A percentile compares a stretch with the other conserved stretches of the same genome.
Conservation (phyloP, 2,329 filamentous ascomycete species). For the Furcasterigmium furcatum region DNA sequence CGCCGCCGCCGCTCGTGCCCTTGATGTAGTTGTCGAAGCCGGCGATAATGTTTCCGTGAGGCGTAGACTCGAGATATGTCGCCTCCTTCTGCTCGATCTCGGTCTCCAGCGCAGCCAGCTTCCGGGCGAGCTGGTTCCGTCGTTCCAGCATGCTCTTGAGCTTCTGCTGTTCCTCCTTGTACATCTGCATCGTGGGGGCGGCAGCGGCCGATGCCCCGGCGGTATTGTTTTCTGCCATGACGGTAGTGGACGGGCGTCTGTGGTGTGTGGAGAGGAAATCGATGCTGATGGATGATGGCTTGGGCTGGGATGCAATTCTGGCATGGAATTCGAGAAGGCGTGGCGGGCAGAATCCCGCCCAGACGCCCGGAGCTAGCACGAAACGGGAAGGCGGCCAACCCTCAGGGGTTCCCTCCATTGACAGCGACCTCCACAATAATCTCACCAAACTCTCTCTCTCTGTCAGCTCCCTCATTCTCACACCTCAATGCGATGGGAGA, state of each 20-base stretch:
- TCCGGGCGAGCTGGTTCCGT: conserved; percentile 25
- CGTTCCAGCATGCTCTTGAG: conserved; percentile 46
- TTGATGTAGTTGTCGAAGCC: conserved; percentile 99
- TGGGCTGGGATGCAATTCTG: no score
- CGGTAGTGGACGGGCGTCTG: no score
- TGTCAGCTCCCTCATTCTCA: no score
- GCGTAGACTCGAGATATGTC: conserved; percentile 86
- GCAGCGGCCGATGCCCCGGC: conserved; percentile 9
- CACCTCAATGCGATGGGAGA: no score
- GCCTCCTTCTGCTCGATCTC: conserved; percentile 80
- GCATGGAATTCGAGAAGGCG: no score
- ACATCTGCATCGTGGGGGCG: conserved; percentile 38
- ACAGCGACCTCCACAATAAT: no score
- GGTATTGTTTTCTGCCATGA: conserved; percentile 12
- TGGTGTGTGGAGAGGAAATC: not conserved
- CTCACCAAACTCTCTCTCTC: no score
- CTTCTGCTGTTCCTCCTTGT: conserved; percentile 45
- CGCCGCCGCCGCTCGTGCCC: conserved; percentile 62
- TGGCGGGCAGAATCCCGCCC: no score
- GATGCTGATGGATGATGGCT: not conserved
- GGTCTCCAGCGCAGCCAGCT: conserved; percentile 58
- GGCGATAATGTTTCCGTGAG: conserved; percentile 89
- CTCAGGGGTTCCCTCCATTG: no score
- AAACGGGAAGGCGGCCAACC: no score
- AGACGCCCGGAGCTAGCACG: no score